Evolutionary conservation across 352 stramenopile genomes (phyloP).

Genomic region (Phytopythium delawarense): DNA sequence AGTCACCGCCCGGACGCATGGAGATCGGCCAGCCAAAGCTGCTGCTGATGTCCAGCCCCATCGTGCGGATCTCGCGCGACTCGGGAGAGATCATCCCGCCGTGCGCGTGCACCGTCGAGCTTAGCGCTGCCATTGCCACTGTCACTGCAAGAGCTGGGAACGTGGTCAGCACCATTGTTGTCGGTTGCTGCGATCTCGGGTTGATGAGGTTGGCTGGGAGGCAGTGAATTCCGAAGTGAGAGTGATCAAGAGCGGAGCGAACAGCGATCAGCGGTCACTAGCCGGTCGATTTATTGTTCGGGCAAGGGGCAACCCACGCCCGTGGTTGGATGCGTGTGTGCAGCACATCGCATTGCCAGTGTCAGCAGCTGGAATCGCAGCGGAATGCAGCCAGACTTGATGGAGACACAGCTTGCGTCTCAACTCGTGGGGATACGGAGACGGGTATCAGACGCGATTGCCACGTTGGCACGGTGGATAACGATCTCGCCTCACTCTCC

Average conservation of each 20-base stretch:
- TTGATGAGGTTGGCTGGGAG: constrained; percentile 1
- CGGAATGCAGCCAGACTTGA: neutral
- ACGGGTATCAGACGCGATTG: neutral
- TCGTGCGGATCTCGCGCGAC: constrained; percentile 32
- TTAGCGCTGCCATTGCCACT: neutral
- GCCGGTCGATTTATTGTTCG: constrained; percentile 1
- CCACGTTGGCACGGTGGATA: constrained; percentile 1
- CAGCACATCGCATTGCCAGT: neutral
- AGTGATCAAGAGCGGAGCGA: neutral
- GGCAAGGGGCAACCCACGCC: neutral
- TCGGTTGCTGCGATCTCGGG: neutral
- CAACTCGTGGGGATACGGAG: neutral
- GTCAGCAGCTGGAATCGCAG: neutral
- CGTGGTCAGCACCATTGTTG: constrained; percentile 9
- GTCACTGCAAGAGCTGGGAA: constrained; percentile 5
- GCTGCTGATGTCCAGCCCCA: constrained; percentile 31
- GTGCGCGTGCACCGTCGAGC: constrained; percentile 14
- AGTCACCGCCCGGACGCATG: constrained; percentile 30
- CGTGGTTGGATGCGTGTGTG: neutral
- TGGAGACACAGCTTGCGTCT: neutral
- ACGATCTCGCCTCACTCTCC: neutral
- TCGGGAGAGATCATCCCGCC: constrained; percentile 30
- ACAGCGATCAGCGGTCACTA: neutral
- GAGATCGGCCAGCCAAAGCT: constrained; percentile 27
- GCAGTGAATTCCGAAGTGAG: constrained; percentile 13